These are phyloP conservation scores for Amphichorda felina DNA, from an alignment of 2,329 filamentous ascomycete species.

Conservation along the genomic window DNA sequence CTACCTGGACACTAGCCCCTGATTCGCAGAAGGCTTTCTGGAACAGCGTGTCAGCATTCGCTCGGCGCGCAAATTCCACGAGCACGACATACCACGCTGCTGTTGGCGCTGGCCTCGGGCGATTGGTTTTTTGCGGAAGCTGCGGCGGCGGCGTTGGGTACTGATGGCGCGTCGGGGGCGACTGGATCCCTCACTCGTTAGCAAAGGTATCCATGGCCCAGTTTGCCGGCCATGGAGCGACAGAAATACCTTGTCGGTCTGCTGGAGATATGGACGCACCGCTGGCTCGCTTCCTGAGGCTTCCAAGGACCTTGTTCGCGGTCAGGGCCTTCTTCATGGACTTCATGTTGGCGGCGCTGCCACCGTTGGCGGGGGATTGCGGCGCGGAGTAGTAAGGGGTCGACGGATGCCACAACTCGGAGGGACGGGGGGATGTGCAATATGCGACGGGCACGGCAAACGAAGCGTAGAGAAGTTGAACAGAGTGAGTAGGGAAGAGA, in stretches of 20 bases:
- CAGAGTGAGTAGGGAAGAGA: too few species aligned
- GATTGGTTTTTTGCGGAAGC: conserved; percentile 34
- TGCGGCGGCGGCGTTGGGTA: too few species aligned
- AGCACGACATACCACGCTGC: conserved; percentile 48
- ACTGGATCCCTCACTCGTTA: too few species aligned
- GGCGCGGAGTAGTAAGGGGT: neutral
- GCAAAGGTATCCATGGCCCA: too few species aligned
- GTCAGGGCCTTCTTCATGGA: conserved; percentile 41
- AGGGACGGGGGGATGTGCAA: neutral
- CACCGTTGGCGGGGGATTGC: neutral
- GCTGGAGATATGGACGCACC: neutral
- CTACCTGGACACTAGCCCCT: conserved; percentile 44
- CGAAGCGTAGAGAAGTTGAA: too few species aligned
- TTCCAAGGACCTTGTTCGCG: conserved; percentile 44
- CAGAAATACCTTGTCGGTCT: too few species aligned
- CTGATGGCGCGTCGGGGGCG: too few species aligned
- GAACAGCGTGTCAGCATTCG: conserved; percentile 3
- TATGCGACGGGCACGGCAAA: too few species aligned
- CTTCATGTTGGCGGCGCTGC: conserved; percentile 18
- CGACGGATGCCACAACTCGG: neutral
- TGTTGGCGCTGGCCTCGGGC: conserved; percentile 54
- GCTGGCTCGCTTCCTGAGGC: conserved; percentile 28
- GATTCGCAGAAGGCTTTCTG: conserved; percentile 77
- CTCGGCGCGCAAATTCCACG: conserved; percentile 1
- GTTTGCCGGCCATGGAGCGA: too few species aligned